phyloP scores from a whole-genome alignment of 345 rosid species.

The Eucalyptus tenuipes region DNA sequence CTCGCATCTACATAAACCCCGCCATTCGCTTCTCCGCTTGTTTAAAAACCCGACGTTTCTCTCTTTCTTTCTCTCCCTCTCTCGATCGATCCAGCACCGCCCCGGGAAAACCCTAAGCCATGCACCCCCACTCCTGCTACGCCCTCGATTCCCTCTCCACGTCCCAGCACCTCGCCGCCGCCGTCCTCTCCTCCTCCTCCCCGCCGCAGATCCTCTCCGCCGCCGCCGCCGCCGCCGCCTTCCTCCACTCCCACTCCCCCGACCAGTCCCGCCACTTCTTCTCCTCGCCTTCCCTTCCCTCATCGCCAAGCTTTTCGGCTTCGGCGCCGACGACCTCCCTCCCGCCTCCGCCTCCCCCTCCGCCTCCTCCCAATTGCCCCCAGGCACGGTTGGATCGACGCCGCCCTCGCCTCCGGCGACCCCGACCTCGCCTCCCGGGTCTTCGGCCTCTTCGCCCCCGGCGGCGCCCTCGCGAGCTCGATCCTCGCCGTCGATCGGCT shows the following conservation, averaged over 20 bases:
- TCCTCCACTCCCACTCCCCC: constrained; percentile 51
- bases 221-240: constrained; percentile 50
- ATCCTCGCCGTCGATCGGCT: constrained; percentile 63
- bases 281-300: constrained; percentile 73
- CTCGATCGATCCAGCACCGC: not conserved
- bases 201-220: constrained; percentile 50
- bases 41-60: constrained; percentile 15
- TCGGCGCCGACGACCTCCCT: constrained; percentile 25
- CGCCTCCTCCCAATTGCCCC: not conserved
- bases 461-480: constrained; percentile 42
- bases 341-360: not conserved
- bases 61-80: not conserved
- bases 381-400: constrained; percentile 53
- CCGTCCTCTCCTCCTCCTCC: constrained; percentile 44
- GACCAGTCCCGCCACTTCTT: constrained; percentile 92
- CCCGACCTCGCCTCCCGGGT: constrained; percentile 32
- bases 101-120: constrained; percentile 1
- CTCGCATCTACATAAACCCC: constrained; percentile 31
- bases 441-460: constrained; percentile 46
- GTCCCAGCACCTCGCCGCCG: constrained; percentile 60
- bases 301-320: constrained; percentile 77
- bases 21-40: constrained; percentile 25
- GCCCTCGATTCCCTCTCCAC: constrained; percentile 56
- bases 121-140: constrained; percentile 74
- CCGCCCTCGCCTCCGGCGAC: constrained; percentile 28